Conservation (phyloP, 306 rosid species). For the Begonia peltatifolia region DNA sequence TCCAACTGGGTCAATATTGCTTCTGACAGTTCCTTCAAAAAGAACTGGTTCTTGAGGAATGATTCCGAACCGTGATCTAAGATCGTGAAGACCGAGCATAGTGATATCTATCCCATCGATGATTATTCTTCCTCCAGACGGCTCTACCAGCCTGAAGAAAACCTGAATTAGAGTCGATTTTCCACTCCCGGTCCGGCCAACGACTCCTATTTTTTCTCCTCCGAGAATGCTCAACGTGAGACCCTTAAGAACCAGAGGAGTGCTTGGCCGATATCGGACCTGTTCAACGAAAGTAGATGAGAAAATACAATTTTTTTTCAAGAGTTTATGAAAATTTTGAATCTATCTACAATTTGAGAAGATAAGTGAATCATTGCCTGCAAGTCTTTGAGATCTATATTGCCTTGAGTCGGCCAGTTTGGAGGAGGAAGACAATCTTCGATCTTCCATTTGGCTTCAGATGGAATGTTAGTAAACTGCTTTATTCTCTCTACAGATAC, state of each 20-base stretch:
- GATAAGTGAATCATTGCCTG: constrained; percentile 29
- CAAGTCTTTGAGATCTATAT: constrained; percentile 64
- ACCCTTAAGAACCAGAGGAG: constrained; percentile 90
- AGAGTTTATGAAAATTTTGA: not conserved
- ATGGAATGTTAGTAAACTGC: constrained; percentile 64
- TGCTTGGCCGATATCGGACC: constrained; percentile 84
- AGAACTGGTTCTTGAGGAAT: constrained; percentile 99
- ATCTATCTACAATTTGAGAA: constrained; percentile 6
- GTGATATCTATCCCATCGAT: constrained; percentile 70
- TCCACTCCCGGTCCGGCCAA: constrained; percentile 93
- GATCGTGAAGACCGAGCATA: constrained; percentile 75
- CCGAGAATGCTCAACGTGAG: constrained; percentile 61
- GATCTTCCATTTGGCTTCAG: constrained; percentile 68
- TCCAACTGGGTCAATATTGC: constrained; percentile 71
- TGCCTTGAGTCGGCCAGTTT: constrained; percentile 78
- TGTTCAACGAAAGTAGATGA: constrained; percentile 6
- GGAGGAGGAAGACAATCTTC: constrained; percentile 53
- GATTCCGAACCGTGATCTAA: constrained; percentile 84
- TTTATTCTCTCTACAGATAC: constrained; percentile 94
- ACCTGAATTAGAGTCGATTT: constrained; percentile 92
- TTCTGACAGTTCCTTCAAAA: constrained; percentile 88
- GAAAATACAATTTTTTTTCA: not conserved
- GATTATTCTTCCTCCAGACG: constrained; percentile 72
- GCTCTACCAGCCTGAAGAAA: constrained; percentile 88
- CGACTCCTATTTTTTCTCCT: constrained; percentile 88